phyloP scores from a whole-genome alignment of 305 asterid genomes.

The Andrographis paniculata region DNA sequence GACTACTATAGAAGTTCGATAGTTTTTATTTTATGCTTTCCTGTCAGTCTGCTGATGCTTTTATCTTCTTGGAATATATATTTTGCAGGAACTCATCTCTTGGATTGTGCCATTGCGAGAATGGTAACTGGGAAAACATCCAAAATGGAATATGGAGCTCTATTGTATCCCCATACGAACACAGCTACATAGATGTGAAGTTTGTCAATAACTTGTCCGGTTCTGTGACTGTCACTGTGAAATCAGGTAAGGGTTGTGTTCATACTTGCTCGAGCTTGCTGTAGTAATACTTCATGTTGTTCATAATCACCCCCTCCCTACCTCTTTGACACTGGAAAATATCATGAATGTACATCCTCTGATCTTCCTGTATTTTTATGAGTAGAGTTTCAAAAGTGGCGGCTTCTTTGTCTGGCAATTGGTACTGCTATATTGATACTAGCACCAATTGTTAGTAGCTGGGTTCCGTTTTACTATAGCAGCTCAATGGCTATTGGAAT shows the following conservation, averaged over 20 bases:
- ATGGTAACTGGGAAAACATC: constrained; percentile 56
- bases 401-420: constrained; percentile 50
- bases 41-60: constrained; percentile 4
- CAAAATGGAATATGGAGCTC: constrained; percentile 53
- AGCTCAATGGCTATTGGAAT: constrained; percentile 88
- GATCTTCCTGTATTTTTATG: constrained; percentile 6
- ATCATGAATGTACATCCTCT: constrained; percentile 2
- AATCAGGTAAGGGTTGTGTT: constrained; percentile 40
- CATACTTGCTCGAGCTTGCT: constrained; percentile 15
- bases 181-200: constrained; percentile 66
- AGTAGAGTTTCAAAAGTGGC: constrained; percentile 66
- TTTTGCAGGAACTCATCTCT: constrained; percentile 70
- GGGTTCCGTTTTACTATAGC: constrained; percentile 95
- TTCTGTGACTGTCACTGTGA: constrained; percentile 45
- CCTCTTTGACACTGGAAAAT: neutral
- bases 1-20: constrained; percentile 3
- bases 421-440: constrained; percentile 55
- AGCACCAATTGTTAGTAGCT: constrained; percentile 80
- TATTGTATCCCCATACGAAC: constrained; percentile 57
- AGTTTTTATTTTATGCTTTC: constrained; percentile 5
- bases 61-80: neutral
- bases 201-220: constrained; percentile 55
- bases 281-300: constrained; percentile 6
- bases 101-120: constrained; percentile 59
- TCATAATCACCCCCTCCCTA: constrained; percentile 1